These are phyloP conservation scores for Rhizophagus sp. DNA, from an alignment of 192 early-diverging fungal species.

Conservation along the genomic window DNA sequence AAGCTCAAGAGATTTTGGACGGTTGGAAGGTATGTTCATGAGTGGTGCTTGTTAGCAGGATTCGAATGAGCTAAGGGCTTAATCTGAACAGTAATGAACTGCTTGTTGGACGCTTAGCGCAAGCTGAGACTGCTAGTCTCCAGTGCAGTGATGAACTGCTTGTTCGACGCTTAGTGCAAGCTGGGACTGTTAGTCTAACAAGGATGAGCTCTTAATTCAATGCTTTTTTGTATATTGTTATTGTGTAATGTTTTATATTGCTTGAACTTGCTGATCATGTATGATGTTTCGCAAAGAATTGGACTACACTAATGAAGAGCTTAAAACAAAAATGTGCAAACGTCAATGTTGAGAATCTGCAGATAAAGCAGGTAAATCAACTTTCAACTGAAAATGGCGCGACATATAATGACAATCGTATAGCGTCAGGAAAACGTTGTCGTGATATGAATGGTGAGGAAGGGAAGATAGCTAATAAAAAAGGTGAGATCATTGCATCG, in stretches of 20 bases:
- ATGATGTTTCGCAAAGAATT: background rate
- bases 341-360: background rate
- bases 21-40: conserved; percentile 9
- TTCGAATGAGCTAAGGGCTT: background rate
- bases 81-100: conserved; percentile 1
- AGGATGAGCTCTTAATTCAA: conserved; percentile 1
- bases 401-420: conserved; percentile 1
- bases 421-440: background rate
- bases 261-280: too few relatives aligned
- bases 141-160: too few relatives aligned
- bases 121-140: too few relatives aligned
- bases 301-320: conserved; percentile 9
- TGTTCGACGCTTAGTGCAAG: too few relatives aligned
- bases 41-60: background rate
- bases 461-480: background rate
- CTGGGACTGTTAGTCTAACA: background rate
- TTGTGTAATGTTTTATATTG: too few relatives aligned
- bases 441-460: background rate
- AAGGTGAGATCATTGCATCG: background rate
- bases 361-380: conserved; percentile 17
- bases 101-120: background rate
- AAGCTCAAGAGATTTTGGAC: background rate
- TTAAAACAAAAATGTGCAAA: background rate
- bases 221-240: background rate
- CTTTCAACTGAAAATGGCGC: conserved; percentile 1